Percentiles rank a stretch among this genome's conserved stretches.
These are phyloP conservation scores for Crithidia thermophila DNA, from an alignment of 208 protist genomes.

Conservation along the genomic window DNA sequence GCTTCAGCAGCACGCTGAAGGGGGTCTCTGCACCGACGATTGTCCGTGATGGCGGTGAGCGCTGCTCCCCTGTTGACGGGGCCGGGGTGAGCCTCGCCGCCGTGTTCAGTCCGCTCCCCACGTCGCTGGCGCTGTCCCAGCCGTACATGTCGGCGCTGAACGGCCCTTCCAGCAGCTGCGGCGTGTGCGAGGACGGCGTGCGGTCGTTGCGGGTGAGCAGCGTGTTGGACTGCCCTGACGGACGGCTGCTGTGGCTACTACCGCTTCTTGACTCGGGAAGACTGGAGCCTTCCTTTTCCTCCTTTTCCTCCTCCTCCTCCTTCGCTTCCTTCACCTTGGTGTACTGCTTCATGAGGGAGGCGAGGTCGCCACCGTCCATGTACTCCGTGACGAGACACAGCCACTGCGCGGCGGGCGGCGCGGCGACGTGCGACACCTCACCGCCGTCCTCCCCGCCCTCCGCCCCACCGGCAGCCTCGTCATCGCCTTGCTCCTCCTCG, in stretches of 20 bases:
- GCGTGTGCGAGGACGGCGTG: background rate
- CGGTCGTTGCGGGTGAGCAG: too few species aligned
- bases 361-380: slow-evolving; percentile 81
- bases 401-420: slow-evolving; percentile 23
- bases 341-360: slow-evolving; percentile 29
- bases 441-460: background rate
- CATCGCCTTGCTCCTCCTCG: slow-evolving; percentile 24
- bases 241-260: too few species aligned
- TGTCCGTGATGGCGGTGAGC: background rate
- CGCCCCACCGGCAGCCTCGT: background rate
- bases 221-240: too few species aligned
- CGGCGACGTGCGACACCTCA: background rate
- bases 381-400: slow-evolving; percentile 90
- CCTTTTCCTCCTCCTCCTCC: too few species aligned
- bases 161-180: background rate
- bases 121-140: slow-evolving; percentile 6
- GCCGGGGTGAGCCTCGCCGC: too few species aligned
- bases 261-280: too few species aligned
- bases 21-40: background rate
- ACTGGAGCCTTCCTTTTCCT: too few species aligned
- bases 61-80: too few species aligned
- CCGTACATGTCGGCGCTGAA: slow-evolving; percentile 4
- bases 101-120: background rate
- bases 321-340: background rate
- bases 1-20: background rate